These are phyloP conservation scores for Podaxis sp. DNA, from an alignment of 768 basidiomycete genomes.

Conservation along the genomic window DNA sequence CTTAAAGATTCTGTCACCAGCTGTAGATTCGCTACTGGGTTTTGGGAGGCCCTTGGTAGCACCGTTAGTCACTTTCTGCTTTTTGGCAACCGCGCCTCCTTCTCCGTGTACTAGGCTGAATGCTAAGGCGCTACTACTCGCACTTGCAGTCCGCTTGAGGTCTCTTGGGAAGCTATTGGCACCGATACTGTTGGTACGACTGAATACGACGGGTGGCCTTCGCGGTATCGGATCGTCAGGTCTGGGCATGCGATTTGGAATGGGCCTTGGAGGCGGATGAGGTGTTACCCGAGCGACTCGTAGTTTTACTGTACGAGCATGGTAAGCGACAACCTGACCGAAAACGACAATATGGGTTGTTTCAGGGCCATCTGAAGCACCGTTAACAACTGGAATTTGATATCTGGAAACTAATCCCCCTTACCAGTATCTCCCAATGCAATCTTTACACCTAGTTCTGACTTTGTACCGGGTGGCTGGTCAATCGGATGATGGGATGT, in stretches of 20 bases:
- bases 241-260: slow-evolving; percentile 35
- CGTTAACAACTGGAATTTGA: not conserved
- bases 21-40: slow-evolving; percentile 19
- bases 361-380: slow-evolving; percentile 57
- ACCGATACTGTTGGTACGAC: slow-evolving; percentile 22
- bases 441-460: slow-evolving; percentile 61
- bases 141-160: slow-evolving; percentile 33
- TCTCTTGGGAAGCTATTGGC: slow-evolving; percentile 17
- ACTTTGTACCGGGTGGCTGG: slow-evolving; percentile 25
- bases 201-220: slow-evolving; percentile 50
- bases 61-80: slow-evolving; percentile 31
- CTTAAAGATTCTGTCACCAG: slow-evolving; percentile 41
- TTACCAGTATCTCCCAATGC: slow-evolving; percentile 69
- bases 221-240: slow-evolving; percentile 84
- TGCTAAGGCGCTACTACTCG: slow-evolving; percentile 18
- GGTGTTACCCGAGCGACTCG: slow-evolving; percentile 58
- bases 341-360: slow-evolving; percentile 66
- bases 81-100: slow-evolving; percentile 27
- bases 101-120: slow-evolving; percentile 8
- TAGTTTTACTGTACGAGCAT: slow-evolving; percentile 37
- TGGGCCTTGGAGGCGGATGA: slow-evolving; percentile 33
- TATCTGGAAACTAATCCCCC: slow-evolving; percentile 17
- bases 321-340: slow-evolving; percentile 29
- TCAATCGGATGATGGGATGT: slow-evolving; percentile 22
- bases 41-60: slow-evolving; percentile 36